Base-by-base conservation (phyloP, 768 basidiomycete genomes). In the Naganishia vaughanmartiniae region DNA sequence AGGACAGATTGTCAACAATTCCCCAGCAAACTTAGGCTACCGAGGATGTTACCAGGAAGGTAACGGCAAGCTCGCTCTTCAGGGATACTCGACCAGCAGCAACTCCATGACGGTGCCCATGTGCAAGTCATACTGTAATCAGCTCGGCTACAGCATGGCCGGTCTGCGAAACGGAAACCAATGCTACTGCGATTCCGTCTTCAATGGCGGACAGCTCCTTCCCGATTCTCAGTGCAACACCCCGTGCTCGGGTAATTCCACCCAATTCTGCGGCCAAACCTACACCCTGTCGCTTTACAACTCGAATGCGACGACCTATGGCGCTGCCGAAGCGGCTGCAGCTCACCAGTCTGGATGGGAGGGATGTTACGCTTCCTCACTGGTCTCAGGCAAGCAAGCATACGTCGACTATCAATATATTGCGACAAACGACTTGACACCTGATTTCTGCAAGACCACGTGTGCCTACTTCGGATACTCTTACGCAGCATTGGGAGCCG, bases 201-300 rank as follows among this genome's bases (percentile, higher is more conserved):
- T 72, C 65, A 66, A 39, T 14, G 70, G 70, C 19, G 70, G 70
- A 5, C 53, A 66, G 31, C 31, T 33, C 19, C 31, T 65, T 31
- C 74, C 76, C 36, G 56, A 34, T 58, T 67, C 67, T 45, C 57
- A 66, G 34, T 79, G 78, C 69, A 66, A 66, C 21, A 55, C 39
- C 14, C 26, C 71, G 6, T 79, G 78, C 67, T 21, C 66, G 0
- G 78, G 78, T 36, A 74, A 76, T 34, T 46, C 69, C 19, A 73
- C 60, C 54, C 63, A 71, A 30, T 65, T 67, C 42, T 76, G 75
- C 54, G 75, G 75, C 46, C 69, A 58, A 19, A 4, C 42, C 46
- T 39, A 48, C 36, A 70, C 51, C 26, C 55, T 76, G 65, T 69
- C 72, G 28, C 72, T 76, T 17, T 76, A 73, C 67, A 73, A 72